Base-by-base conservation (phyloP, 2,329 filamentous ascomycete genomes). In the Colletotrichum tropicicola region DNA sequence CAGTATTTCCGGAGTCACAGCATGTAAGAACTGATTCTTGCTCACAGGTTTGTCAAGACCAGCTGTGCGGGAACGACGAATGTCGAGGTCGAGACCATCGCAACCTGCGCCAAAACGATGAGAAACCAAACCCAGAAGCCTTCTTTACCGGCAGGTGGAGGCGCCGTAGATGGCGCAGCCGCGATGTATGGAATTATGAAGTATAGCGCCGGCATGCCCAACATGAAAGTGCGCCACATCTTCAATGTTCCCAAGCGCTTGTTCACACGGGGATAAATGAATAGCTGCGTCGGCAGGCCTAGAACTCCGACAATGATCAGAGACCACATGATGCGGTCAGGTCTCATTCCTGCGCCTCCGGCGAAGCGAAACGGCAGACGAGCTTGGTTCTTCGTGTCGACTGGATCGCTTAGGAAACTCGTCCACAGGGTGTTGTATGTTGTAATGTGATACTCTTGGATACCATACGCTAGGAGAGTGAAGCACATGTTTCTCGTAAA, bases 21-120 rank as follows among this genome's bases (percentile, higher is more conserved):
- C 12, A n/a, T 32, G 7, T 2, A 4, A 1, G 2, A 19, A 12
- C 6, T 2, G 32, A 15, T 4, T 35, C 12, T 27, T n/a, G 27
- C 58, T 48, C 19, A 61, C 58, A 61, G 25, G 8, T 61, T 61
- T 21, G 58, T 61, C 41, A 61, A 25, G 1, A 61, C 58, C 15
- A 61, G 23, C 28, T 61, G 58, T 4, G 58, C 49, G 8, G 58
- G 58, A n/a, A 61, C 58, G 9, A 61, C 58, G 32, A 61, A 61
- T 0, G 58, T 61, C 10, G 58, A 61, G 3, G 58, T 61, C 2
- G 21, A 51, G 12, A 61, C 58, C 58, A 61, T 61, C 9, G 54
- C 9, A 7, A 61, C 30, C 27, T 61, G 58, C 3, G 32, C 41
- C 5, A 56, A 5, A 6, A 61, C 41, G 7, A 61, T 61, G n/a